Conservation (phyloP, 352 stramenopile genomes). For the Globisporangium paddicum region DNA sequence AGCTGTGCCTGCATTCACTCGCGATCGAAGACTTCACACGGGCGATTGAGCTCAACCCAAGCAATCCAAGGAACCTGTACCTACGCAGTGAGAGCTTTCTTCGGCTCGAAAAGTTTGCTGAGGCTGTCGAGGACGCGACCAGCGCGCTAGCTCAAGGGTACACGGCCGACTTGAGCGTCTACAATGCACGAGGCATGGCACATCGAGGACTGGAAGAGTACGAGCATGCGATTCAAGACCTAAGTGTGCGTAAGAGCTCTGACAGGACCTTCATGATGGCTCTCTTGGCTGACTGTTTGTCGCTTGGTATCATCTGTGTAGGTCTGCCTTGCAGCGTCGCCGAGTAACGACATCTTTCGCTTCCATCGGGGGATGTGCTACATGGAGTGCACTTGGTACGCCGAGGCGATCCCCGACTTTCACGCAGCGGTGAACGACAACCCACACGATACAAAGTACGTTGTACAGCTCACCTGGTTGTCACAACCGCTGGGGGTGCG, state of each 20-base stretch:
- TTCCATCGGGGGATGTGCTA: slow-evolving; percentile 63
- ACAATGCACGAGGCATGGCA: slow-evolving; percentile 57
- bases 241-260: slow-evolving; percentile 32
- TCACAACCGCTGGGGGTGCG: too few relatives aligned
- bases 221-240: slow-evolving; percentile 43
- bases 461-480: not conserved
- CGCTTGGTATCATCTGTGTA: slow-evolving; percentile 2
- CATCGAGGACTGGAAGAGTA: slow-evolving; percentile 51
- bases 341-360: slow-evolving; percentile 54
- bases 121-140: slow-evolving; percentile 43
- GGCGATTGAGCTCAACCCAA: slow-evolving; percentile 17
- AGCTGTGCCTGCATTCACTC: slow-evolving; percentile 38
- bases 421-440: slow-evolving; percentile 34
- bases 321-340: slow-evolving; percentile 33
- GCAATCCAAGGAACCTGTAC: slow-evolving; percentile 24
- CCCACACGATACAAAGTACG: slow-evolving; percentile 24
- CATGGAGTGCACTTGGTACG: slow-evolving; percentile 47
- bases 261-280: not conserved
- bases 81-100: slow-evolving; percentile 43
- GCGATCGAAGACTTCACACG: slow-evolving; percentile 53
- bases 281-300: not conserved
- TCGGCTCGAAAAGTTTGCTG: slow-evolving; percentile 33
- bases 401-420: slow-evolving; percentile 47
- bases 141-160: slow-evolving; percentile 17
- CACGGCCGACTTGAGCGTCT: slow-evolving; percentile 29